These are phyloP conservation scores for Arachnopeziza araneosa DNA, from an alignment of 2,329 filamentous ascomycete species.

Conservation along the genomic window DNA sequence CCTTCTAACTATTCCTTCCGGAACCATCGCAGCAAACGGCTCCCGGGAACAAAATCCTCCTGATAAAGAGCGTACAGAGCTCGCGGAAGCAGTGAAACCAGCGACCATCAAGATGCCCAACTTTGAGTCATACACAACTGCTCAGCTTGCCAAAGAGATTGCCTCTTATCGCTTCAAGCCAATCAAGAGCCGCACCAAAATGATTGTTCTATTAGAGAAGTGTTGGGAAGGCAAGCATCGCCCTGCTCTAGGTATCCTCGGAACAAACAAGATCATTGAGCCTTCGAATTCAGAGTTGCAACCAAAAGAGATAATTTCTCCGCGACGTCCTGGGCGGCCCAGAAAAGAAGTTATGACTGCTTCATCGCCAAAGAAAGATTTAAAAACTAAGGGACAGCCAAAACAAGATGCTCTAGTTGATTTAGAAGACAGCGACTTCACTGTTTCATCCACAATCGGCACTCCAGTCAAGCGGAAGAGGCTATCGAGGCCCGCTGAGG, in stretches of 20 bases:
- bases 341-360: constrained; percentile 32
- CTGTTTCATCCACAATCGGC: constrained; percentile 17
- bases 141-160: constrained; percentile 57
- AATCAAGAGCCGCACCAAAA: constrained; percentile 60
- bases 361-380: constrained; percentile 13
- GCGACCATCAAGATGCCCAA: constrained; percentile 38
- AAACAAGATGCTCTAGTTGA: constrained; percentile 15
- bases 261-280: constrained; percentile 20
- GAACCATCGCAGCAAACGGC: background rate
- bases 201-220: constrained; percentile 63
- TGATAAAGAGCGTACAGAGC: background rate
- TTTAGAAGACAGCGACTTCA: constrained; percentile 19
- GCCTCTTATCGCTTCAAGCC: constrained; percentile 66
- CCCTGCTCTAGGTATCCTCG: constrained; percentile 22
- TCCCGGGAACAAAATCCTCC: background rate
- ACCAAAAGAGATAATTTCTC: constrained; percentile 26
- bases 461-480: constrained; percentile 27
- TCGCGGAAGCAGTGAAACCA: background rate
- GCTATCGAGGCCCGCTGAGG: constrained; percentile 30
- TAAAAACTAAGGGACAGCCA: constrained; percentile 9
- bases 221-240: constrained; percentile 61
- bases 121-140: constrained; percentile 56
- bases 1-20: background rate
- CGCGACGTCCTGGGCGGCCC: constrained; percentile 35
- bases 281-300: background rate